Percentiles rank a stretch among this genome's conserved stretches.
phyloP scores from a whole-genome alignment of 2,329 filamentous ascomycete species.

The Zymoseptoria crescenta region DNA sequence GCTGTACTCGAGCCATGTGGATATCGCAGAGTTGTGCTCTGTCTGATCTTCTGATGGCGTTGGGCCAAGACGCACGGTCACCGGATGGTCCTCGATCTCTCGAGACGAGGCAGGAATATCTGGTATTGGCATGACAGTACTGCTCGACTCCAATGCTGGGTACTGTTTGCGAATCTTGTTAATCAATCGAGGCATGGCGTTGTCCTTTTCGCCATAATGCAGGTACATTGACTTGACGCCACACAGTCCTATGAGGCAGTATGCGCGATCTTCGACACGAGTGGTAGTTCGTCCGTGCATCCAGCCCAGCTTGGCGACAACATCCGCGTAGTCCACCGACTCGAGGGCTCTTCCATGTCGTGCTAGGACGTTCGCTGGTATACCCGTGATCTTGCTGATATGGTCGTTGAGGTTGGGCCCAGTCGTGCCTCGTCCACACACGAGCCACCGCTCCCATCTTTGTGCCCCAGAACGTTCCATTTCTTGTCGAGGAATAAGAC shows the following conservation, averaged over 20 bases:
- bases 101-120: not conserved
- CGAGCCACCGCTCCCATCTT: slow-evolving; percentile 2
- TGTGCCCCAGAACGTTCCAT: slow-evolving; percentile 21
- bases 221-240: slow-evolving; percentile 36
- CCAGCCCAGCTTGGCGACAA: not conserved
- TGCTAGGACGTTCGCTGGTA: slow-evolving; percentile 1
- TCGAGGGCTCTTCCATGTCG: not conserved
- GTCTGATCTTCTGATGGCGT: not conserved
- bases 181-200: not conserved
- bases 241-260: slow-evolving; percentile 41
- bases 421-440: not conserved
- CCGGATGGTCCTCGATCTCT: not conserved
- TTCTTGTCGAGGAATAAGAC: slow-evolving; percentile 14
- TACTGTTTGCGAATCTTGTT: not conserved
- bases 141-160: not conserved
- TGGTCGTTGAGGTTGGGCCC: not conserved
- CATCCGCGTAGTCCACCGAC: not conserved
- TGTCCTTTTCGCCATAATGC: slow-evolving; percentile 32
- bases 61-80: not conserved
- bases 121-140: not conserved
- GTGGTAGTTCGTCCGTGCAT: not conserved
- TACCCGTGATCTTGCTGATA: not conserved
- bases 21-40: not conserved
- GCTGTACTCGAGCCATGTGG: not conserved
- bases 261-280: slow-evolving; percentile 35